These are phyloP conservation scores for Auricularia auricula-judae DNA, from an alignment of 768 basidiomycete genomes.

Conservation along the genomic window DNA sequence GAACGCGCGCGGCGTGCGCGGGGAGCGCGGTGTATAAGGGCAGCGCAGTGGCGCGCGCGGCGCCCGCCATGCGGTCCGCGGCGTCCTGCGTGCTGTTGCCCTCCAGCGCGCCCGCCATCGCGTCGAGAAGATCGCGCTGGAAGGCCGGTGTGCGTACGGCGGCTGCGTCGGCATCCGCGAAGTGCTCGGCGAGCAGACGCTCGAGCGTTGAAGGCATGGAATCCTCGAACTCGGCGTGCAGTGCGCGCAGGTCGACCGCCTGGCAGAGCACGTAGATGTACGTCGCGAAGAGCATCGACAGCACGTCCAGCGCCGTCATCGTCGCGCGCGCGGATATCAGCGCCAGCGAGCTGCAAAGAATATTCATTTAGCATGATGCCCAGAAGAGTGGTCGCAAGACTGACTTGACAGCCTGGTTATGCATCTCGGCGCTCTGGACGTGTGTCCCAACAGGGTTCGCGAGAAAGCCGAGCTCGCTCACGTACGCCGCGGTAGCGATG, in stretches of 20 bases:
- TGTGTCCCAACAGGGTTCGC: conserved; percentile 79
- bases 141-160: conserved; percentile 19
- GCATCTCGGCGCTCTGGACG: conserved; percentile 83
- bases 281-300: conserved; percentile 61
- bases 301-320: conserved; percentile 63
- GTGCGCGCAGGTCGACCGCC: conserved; percentile 74
- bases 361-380: too few relatives aligned
- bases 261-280: conserved; percentile 74
- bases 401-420: conserved; percentile 85
- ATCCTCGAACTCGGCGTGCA: conserved; percentile 54
- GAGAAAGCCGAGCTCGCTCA: conserved; percentile 69
- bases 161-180: conserved; percentile 26
- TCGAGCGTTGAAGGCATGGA: conserved; percentile 36
- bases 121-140: conserved; percentile 25
- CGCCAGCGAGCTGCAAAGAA: conserved; percentile 48
- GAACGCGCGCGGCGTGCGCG: conserved; percentile 11
- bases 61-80: conserved; percentile 53
- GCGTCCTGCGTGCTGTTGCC: conserved; percentile 64
- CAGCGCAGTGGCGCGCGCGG: conserved; percentile 51
- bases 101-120: conserved; percentile 47
- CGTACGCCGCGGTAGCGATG: conserved; percentile 74
- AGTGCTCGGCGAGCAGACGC: conserved; percentile 38
- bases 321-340: conserved; percentile 77
- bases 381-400: too few relatives aligned
- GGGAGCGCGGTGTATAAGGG: conserved; percentile 51